Evolutionary conservation across 441 rosid genomes (phyloP).

Genomic region (Adansonia gregorii): DNA sequence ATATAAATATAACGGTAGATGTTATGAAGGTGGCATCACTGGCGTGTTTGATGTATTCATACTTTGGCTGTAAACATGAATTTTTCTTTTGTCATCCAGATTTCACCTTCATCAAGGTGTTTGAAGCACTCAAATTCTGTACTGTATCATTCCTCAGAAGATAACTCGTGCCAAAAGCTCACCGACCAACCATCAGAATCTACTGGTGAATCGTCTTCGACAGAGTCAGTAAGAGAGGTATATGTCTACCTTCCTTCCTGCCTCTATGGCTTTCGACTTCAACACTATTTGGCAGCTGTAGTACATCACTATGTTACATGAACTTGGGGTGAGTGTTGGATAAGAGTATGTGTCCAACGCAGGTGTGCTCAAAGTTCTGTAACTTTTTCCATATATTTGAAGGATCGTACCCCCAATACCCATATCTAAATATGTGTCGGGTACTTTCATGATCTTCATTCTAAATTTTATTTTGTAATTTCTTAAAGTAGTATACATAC

Average conservation of each 20-base stretch:
- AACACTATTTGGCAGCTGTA: background rate
- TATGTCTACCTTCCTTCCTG: conserved; percentile 9
- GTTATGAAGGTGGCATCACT: background rate
- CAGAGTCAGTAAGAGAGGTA: conserved; percentile 54
- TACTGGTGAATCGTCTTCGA: conserved; percentile 44
- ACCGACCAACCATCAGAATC: conserved; percentile 43
- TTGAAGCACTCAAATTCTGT: conserved; percentile 31
- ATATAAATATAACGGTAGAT: background rate
- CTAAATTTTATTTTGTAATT: background rate
- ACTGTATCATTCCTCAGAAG: conserved; percentile 39
- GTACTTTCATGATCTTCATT: background rate
- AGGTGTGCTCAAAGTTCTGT: too few relatives aligned
- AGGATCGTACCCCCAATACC: too few relatives aligned
- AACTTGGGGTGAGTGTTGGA: too few relatives aligned
- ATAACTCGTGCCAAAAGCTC: conserved; percentile 33
- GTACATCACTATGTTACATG: background rate
- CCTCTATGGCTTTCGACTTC: conserved; percentile 21
- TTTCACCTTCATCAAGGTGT: conserved; percentile 33
- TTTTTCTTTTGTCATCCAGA: conserved; percentile 25
- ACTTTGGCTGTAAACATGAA: background rate
- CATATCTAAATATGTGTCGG: too few relatives aligned
- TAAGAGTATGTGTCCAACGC: too few relatives aligned
- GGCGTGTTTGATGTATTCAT: background rate
- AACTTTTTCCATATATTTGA: too few relatives aligned
- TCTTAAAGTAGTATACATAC: background rate